Percentiles rank a stretch among this genome's conserved stretches.
phyloP scores from a whole-genome alignment of 2,329 filamentous ascomycete genomes.

The Periconia sp. region DNA sequence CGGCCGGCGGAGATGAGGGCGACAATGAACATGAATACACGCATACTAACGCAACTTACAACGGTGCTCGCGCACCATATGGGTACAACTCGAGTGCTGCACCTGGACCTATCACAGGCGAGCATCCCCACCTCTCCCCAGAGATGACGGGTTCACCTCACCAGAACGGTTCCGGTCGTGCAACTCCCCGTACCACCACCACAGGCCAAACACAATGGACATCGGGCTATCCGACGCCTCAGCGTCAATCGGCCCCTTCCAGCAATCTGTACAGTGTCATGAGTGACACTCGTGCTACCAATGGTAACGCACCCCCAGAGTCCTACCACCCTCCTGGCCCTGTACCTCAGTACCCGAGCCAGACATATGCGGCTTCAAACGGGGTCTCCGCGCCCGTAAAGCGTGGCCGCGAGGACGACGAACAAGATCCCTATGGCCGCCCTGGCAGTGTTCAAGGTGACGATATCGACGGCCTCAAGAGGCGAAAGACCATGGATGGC shows the following conservation, averaged over 20 bases:
- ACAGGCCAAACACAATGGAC: constrained; percentile 76
- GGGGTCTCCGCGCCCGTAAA: constrained; percentile 65
- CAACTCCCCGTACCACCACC: constrained; percentile 80
- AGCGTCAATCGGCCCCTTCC: constrained; percentile 70
- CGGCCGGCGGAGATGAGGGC: constrained; percentile 67
- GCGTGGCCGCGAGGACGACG: constrained; percentile 68
- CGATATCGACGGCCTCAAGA: constrained; percentile 71
- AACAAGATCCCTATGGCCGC: constrained; percentile 69
- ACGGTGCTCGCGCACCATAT: constrained; percentile 74
- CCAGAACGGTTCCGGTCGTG: constrained; percentile 80
- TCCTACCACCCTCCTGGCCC: constrained; percentile 73
- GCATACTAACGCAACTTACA: constrained; percentile 75
- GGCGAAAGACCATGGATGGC: constrained; percentile 74
- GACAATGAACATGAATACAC: constrained; percentile 86
- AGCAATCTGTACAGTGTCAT: constrained; percentile 91
- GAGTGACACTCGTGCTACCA: constrained; percentile 75
- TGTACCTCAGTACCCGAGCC: constrained; percentile 63
- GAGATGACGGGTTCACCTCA: constrained; percentile 87
- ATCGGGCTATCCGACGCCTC: constrained; percentile 77
- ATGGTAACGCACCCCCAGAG: constrained; percentile 70
- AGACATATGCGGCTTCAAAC: constrained; percentile 65
- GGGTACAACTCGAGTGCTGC: constrained; percentile 74
- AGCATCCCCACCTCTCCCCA: constrained; percentile 77
- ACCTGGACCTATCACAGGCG: constrained; percentile 69
- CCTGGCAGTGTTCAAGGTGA: constrained; percentile 62